Evolutionary conservation across 2,329 filamentous ascomycete species (phyloP).

Genomic region (Talaromyces pinophilus): DNA sequence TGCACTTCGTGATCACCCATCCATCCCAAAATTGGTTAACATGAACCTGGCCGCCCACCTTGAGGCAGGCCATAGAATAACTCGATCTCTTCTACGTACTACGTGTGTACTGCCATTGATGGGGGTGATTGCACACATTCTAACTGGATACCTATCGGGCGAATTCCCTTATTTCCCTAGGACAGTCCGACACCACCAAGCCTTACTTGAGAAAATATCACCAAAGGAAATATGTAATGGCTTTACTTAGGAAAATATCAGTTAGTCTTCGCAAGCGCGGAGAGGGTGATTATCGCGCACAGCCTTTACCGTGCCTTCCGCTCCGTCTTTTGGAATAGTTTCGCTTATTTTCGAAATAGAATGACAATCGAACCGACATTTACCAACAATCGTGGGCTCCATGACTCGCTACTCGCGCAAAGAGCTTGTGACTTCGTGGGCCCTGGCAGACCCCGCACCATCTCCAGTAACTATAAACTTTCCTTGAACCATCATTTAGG

Average conservation of each 20-base stretch:
- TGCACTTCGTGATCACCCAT: neutral
- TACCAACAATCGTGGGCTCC: neutral
- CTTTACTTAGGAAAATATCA: neutral
- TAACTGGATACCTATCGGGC: too few species aligned
- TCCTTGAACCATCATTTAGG: neutral
- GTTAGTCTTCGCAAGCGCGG: too few species aligned
- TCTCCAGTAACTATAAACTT: neutral
- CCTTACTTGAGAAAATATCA: too few species aligned
- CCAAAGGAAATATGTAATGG: neutral
- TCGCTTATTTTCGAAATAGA: neutral
- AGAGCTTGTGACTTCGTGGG: neutral
- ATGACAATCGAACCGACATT: neutral
- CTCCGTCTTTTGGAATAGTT: neutral
- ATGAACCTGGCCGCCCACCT: neutral
- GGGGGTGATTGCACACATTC: too few species aligned
- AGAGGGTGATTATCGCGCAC: too few species aligned
- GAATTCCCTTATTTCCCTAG: too few species aligned
- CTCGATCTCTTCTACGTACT: too few species aligned
- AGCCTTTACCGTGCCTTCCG: neutral
- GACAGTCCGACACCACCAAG: neutral
- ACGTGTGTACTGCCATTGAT: too few species aligned
- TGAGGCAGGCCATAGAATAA: neutral
- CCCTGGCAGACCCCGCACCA: neutral
- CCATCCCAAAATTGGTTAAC: neutral
- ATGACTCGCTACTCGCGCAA: neutral